Evolutionary conservation across 1,284 basidiomycete species (phyloP).

Genomic region (Ceratobasidium sp.): DNA sequence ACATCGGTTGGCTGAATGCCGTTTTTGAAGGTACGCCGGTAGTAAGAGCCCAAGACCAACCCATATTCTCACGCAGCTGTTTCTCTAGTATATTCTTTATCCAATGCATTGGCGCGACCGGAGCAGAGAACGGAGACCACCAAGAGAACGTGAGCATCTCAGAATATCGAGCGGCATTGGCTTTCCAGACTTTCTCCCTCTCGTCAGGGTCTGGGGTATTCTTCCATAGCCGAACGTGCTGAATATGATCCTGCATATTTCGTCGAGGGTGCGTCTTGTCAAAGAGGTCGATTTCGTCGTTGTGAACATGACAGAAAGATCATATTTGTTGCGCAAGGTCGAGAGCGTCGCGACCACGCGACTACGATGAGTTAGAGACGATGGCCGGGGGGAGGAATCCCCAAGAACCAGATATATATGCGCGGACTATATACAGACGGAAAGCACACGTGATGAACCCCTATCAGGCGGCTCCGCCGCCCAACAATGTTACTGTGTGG

Average conservation of each 20-base stretch:
- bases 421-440: no score
- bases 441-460: no score
- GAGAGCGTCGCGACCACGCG: no score
- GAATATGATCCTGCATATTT: background rate
- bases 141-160: background rate
- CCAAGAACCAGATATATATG: no score
- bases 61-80: conserved; percentile 4
- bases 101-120: conserved; percentile 18
- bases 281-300: background rate
- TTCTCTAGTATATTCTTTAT: background rate
- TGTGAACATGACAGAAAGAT: background rate
- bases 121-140: background rate
- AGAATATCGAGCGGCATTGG: background rate
- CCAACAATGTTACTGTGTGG: background rate
- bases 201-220: background rate
- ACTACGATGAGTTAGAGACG: no score
- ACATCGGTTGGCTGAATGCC: background rate
- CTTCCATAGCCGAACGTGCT: conserved; percentile 3
- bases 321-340: no score
- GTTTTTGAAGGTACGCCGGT: background rate
- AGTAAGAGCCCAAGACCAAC: background rate
- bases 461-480: no score
- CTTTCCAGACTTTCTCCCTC: background rate
- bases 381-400: no score
- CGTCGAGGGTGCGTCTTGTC: background rate